A percentile compares a stretch with the other conserved stretches of the same genome.
Conservation (phyloP, 2,329 filamentous ascomycete species). For the Fusarium papillatum region DNA sequence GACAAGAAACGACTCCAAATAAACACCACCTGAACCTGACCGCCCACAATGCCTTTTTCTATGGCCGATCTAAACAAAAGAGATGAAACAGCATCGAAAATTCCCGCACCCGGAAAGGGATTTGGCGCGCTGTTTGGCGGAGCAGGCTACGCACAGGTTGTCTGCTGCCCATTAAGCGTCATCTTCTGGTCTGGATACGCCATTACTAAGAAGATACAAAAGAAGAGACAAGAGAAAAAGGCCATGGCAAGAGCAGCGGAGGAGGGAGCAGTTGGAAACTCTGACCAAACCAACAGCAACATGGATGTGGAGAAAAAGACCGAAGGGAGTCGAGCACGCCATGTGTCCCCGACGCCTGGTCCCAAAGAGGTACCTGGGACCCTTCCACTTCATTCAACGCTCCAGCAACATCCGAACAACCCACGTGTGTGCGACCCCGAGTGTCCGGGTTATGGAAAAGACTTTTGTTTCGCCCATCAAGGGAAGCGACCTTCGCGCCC, state of each 20-base stretch:
- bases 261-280: background rate
- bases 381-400: background rate
- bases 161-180: background rate
- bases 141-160: background rate
- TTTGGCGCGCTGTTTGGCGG: constrained; percentile 3
- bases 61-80: constrained; percentile 4
- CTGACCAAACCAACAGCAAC: background rate
- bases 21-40: background rate
- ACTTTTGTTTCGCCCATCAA: background rate
- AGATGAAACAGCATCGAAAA: constrained; percentile 9
- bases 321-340: background rate
- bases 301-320: background rate
- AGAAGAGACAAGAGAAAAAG: background rate
- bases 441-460: background rate
- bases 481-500: background rate
- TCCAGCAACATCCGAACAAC: background rate
- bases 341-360: background rate
- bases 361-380: background rate
- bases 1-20: background rate
- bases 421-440: background rate
- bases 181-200: background rate
- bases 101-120: background rate
- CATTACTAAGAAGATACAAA: background rate
- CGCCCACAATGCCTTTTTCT: constrained; percentile 7
- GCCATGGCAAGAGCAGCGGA: background rate